These are phyloP conservation scores for Tuber calosporum DNA, from an alignment of 495 filamentous ascomycete genomes.

Conservation along the genomic window DNA sequence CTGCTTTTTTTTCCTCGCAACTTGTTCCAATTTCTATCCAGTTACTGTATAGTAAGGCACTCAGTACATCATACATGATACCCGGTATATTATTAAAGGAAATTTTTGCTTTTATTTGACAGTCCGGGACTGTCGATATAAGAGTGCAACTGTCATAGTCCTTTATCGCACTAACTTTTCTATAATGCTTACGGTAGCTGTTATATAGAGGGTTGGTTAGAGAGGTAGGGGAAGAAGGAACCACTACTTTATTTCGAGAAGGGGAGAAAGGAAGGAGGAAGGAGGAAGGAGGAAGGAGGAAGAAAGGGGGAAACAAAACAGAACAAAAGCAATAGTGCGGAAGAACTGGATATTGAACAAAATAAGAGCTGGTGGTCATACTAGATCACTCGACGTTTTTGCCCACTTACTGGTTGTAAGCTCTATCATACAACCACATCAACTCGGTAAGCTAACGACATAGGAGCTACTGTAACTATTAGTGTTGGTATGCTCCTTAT, in stretches of 20 bases:
- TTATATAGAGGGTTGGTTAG: no score
- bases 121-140: neutral
- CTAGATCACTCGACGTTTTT: neutral
- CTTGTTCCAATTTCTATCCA: no score
- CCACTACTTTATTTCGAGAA: no score
- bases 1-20: no score
- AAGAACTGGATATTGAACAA: neutral
- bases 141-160: neutral
- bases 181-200: no score
- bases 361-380: neutral
- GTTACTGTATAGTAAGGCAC: neutral
- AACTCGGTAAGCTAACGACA: neutral
- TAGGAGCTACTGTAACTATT: no score
- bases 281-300: neutral
- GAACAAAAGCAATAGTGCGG: no score
- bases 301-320: neutral
- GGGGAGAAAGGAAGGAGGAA: no score
- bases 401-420: neutral
- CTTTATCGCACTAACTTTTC: no score
- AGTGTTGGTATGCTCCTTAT: no score
- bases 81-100: neutral
- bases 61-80: neutral
- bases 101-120: neutral
- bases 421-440: no score
- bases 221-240: no score